These are phyloP conservation scores for Malassezia dermatis DNA, from an alignment of 1,284 basidiomycete genomes.

Conservation along the genomic window DNA sequence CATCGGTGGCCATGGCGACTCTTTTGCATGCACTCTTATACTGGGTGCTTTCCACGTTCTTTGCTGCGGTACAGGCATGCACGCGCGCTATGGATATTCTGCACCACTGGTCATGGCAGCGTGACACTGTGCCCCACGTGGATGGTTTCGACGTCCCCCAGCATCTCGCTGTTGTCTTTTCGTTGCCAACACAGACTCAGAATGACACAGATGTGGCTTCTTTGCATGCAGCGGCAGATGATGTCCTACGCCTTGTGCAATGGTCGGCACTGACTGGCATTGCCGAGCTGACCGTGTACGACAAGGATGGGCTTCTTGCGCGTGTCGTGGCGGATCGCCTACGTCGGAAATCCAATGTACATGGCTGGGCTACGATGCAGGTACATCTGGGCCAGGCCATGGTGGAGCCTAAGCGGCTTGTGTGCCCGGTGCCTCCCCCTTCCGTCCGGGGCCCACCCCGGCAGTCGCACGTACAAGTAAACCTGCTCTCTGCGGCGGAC, in stretches of 20 bases:
- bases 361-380: neutral
- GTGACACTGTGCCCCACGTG: neutral
- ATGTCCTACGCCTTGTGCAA: neutral
- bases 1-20: neutral
- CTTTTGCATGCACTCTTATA: neutral
- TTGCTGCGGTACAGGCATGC: neutral
- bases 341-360: neutral
- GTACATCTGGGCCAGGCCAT: neutral
- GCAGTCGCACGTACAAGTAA: neutral
- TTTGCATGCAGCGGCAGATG: neutral
- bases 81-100: neutral
- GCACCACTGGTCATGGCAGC: neutral
- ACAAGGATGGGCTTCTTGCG: neutral
- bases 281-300: slow-evolving; percentile 11
- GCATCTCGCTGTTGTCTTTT: slow-evolving; percentile 12
- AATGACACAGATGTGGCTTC: too few relatives aligned
- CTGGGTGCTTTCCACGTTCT: neutral
- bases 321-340: neutral
- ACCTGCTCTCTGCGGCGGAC: slow-evolving; percentile 3
- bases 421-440: neutral
- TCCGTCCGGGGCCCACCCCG: neutral
- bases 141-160: neutral
- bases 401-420: too few relatives aligned
- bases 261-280: slow-evolving; percentile 10
- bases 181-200: neutral